Conservation (phyloP, 805 yeast species). For the Saccharomyces mikatae region DNA sequence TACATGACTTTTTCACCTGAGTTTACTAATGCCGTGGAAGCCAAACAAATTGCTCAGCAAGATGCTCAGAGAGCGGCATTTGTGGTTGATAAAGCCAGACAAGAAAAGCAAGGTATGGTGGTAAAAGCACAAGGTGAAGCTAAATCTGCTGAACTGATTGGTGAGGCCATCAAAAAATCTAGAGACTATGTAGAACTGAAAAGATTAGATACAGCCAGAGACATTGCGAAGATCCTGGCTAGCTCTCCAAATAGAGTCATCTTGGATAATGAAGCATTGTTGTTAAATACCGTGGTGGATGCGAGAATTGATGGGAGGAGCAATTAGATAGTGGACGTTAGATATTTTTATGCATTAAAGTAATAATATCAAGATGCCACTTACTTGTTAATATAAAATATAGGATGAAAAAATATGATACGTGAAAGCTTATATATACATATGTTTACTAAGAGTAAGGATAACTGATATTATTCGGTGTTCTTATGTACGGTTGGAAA, state of each 20-base stretch:
- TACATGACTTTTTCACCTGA: slow-evolving; percentile 97
- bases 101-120: slow-evolving; percentile 94
- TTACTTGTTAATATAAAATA: neutral
- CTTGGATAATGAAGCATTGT: slow-evolving; percentile 83
- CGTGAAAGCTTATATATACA: neutral
- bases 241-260: slow-evolving; percentile 85
- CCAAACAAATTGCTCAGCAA: slow-evolving; percentile 98
- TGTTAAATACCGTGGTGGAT: slow-evolving; percentile 82
- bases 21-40: slow-evolving; percentile 95
- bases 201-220: slow-evolving; percentile 94
- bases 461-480: neutral
- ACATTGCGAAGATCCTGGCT: slow-evolving; percentile 80
- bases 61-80: slow-evolving; percentile 98
- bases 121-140: slow-evolving; percentile 99
- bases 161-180: slow-evolving; percentile 96
- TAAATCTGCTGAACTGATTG: slow-evolving; percentile 92
- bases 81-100: slow-evolving; percentile 91
- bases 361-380: neutral
- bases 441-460: neutral
- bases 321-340: neutral
- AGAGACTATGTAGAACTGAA: slow-evolving; percentile 94
- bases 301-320: slow-evolving; percentile 36
- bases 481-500: neutral
- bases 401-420: neutral
- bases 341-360: neutral